Evolutionary conservation across 495 filamentous ascomycete genomes (phyloP).

Genomic region (Xeromyces bisporus): DNA sequence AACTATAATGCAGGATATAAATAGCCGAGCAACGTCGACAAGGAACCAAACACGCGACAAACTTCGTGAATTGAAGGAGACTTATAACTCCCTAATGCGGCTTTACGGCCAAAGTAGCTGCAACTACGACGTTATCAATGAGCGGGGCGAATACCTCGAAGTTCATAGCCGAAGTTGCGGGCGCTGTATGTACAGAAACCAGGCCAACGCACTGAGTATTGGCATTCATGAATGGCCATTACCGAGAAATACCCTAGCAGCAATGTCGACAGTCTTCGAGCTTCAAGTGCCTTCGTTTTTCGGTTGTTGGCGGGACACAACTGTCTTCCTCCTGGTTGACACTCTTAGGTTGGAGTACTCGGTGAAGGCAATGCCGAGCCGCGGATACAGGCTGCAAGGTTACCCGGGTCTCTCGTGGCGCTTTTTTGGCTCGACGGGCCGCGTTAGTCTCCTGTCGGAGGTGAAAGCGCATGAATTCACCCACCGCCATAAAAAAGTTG

Average conservation of each 20-base stretch:
- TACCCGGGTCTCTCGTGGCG: conserved; percentile 6
- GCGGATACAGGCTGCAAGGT: conserved; percentile 1
- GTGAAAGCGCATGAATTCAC: conserved; percentile 13
- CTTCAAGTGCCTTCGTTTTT: conserved; percentile 29
- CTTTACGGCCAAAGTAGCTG: conserved; percentile 9
- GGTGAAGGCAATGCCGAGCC: conserved; percentile 4
- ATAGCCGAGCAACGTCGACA: conserved; percentile 12
- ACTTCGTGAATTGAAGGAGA: conserved; percentile 12
- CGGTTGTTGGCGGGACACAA: conserved; percentile 36
- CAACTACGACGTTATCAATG: conserved; percentile 7
- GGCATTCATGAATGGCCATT: conserved; percentile 46
- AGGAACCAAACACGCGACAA: conserved; percentile 27
- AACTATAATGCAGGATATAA: conserved; percentile 20
- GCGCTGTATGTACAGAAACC: conserved; percentile 11
- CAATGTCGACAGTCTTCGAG: conserved; percentile 41
- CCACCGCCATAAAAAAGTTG: conserved; percentile 5
- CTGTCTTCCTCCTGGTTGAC: conserved; percentile 23
- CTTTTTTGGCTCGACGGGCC: conserved; percentile 1
- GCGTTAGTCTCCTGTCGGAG: conserved; percentile 12
- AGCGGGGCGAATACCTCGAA: conserved; percentile 1
- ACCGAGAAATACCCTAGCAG: conserved; percentile 14
- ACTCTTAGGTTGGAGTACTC: conserved; percentile 13
- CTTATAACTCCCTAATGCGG: conserved; percentile 18
- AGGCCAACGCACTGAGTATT: conserved; percentile 28
- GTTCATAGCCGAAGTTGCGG: conserved; percentile 12